A percentile compares a stretch with the other conserved stretches of the same genome.
Evolutionary conservation across 768 basidiomycete genomes (phyloP).

Genomic region (Russula abietina): DNA sequence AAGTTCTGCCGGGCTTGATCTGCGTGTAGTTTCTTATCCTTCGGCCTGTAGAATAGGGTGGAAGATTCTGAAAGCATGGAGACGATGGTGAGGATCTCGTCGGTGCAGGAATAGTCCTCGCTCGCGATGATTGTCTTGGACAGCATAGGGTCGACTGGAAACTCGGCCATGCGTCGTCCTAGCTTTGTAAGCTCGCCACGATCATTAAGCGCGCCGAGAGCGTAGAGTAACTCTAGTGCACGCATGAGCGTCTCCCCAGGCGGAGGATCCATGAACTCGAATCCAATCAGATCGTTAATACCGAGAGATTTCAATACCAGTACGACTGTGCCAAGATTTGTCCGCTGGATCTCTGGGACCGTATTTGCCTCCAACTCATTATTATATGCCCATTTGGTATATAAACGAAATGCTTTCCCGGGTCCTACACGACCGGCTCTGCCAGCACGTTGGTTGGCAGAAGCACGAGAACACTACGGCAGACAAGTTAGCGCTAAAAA

Average conservation of each 20-base stretch:
- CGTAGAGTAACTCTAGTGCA: constrained; percentile 89
- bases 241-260: constrained; percentile 97
- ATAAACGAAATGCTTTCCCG: constrained; percentile 96
- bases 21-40: constrained; percentile 96
- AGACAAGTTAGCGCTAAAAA: not conserved
- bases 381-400: constrained; percentile 95
- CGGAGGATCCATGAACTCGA: constrained; percentile 98
- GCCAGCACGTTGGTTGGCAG: constrained; percentile 94
- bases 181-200: constrained; percentile 95
- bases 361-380: constrained; percentile 98
- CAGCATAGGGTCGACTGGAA: constrained; percentile 97
- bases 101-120: constrained; percentile 89
- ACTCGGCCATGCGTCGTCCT: constrained; percentile 96
- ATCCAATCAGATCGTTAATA: constrained; percentile 96
- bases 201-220: constrained; percentile 93
- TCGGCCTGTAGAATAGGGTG: constrained; percentile 93
- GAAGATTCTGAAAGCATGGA: constrained; percentile 95
- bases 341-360: constrained; percentile 98
- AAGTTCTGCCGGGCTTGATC: constrained; percentile 98
- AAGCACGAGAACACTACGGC: constrained; percentile 85
- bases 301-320: constrained; percentile 92
- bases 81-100: constrained; percentile 96
- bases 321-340: constrained; percentile 94
- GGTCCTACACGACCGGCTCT: constrained; percentile 97
- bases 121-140: constrained; percentile 95